Evolutionary conservation across 176 grass and related monocot genomes (phyloP), one percentile per base, ranked within the genome.

Genomic region (Coix lacrymajobi): DNA sequence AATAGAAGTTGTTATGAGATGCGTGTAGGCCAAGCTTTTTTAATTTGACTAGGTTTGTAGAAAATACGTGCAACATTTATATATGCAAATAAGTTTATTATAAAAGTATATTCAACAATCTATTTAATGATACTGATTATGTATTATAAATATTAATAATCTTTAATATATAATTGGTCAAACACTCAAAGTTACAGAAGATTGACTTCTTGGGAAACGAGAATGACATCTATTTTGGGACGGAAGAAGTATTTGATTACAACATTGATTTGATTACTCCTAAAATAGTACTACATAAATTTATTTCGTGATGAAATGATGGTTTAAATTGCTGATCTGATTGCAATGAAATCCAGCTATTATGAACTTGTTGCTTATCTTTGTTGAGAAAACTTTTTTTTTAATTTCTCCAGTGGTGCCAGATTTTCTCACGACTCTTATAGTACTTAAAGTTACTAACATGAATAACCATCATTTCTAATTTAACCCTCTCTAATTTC

Each of bases 221-320:
- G n/a, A n/a, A n/a, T n/a, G n/a, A n/a, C n/a, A n/a, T n/a, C n/a
- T n/a, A n/a, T n/a, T n/a, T n/a, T n/a, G n/a, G n/a, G n/a, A n/a
- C n/a, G n/a, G n/a, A n/a, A n/a, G n/a, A n/a, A n/a, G n/a, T 38
- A 73, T 71, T 71, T 77, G 34, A 36, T 65, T 77, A 72, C 19
- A 72, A 44, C 22, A 73, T 11, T 41, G 25, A 36, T 39, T 76
- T 62, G 20, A 30, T 62, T 51, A 25, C 4, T 40, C 46, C 28
- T 80, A 80, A 89, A 60, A 58, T 41, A 4, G 4, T 72, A 43
- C 33, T 65, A 17, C 32, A 74, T 4, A 62, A 68, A 67, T 41
- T 11, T 40, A 75, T 51, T 80, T 58, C 37, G 5, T 26, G 22
- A 36, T 71, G n/a, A 62, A 85, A 12, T 65, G 25, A 41, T 44